These are phyloP conservation scores for Fusarium hainanense DNA, from an alignment of 2,329 filamentous ascomycete species.

Conservation along the genomic window DNA sequence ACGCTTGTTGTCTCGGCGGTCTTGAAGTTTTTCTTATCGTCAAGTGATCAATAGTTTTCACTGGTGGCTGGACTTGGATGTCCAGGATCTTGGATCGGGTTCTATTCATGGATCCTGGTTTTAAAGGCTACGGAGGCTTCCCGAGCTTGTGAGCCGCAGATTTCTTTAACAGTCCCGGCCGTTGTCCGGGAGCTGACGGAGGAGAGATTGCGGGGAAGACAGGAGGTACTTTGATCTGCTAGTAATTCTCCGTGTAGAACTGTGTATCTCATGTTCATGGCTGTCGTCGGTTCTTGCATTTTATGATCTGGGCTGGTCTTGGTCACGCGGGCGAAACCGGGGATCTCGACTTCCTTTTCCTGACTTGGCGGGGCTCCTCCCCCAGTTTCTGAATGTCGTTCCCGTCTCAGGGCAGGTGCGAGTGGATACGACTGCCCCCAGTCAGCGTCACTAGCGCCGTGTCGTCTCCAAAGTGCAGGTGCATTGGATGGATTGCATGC, in stretches of 20 bases:
- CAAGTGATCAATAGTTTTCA: slow-evolving; percentile 21
- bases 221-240: slow-evolving; percentile 5
- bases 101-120: slow-evolving; percentile 1
- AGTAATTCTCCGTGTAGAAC: slow-evolving; percentile 10
- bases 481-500: slow-evolving; percentile 14
- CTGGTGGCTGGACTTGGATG: background rate
- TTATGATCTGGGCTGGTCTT: background rate
- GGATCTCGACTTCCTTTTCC: slow-evolving; percentile 37
- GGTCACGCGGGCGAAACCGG: slow-evolving; percentile 44
- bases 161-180: slow-evolving; percentile 12
- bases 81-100: slow-evolving; percentile 9
- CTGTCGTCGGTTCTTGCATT: slow-evolving; percentile 2
- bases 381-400: slow-evolving; percentile 24
- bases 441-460: slow-evolving; percentile 6
- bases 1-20: slow-evolving; percentile 1
- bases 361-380: slow-evolving; percentile 32
- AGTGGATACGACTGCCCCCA: slow-evolving; percentile 13
- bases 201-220: slow-evolving; percentile 16
- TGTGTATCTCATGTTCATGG: background rate
- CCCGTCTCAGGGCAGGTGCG: slow-evolving; percentile 16
- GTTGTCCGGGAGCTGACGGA: slow-evolving; percentile 32
- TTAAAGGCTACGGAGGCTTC: slow-evolving; percentile 27
- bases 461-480: slow-evolving; percentile 16
- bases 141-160: slow-evolving; percentile 28
- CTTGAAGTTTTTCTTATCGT: slow-evolving; percentile 8